These are phyloP conservation scores for Cochlearia excelsa DNA, from an alignment of 345 rosid species.

Conservation along the genomic window DNA sequence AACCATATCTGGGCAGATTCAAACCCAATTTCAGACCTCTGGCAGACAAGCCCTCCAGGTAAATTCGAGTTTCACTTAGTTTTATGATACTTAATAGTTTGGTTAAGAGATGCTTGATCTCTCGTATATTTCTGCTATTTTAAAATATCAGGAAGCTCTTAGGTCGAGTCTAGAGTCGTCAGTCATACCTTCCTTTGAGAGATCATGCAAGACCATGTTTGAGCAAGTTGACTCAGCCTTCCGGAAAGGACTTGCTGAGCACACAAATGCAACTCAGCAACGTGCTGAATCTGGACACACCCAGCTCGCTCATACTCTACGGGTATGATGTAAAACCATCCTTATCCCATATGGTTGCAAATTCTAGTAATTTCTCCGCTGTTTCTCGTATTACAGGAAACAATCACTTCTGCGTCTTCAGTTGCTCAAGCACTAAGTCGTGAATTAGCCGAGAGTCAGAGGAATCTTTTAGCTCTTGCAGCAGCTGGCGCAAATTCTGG, in stretches of 20 bases:
- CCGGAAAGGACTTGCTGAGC: conserved; percentile 75
- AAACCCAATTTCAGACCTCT: conserved; percentile 86
- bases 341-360: conserved; percentile 6
- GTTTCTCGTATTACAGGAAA: conserved; percentile 51
- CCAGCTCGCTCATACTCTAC: conserved; percentile 61
- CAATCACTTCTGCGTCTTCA: conserved; percentile 67
- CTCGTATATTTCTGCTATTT: conserved; percentile 16
- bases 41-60: conserved; percentile 42
- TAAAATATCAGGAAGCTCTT: conserved; percentile 59
- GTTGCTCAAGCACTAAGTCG: conserved; percentile 63
- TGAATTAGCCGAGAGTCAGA: conserved; percentile 75
- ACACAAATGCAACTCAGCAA: conserved; percentile 70
- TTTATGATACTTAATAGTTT: not conserved
- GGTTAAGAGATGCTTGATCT: conserved; percentile 13
- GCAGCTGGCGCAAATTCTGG: conserved; percentile 62
- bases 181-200: conserved; percentile 85
- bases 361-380: not conserved
- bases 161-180: conserved; percentile 70
- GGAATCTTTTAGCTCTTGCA: conserved; percentile 66
- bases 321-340: conserved; percentile 47
- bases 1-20: conserved; percentile 77
- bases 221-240: conserved; percentile 83
- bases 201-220: conserved; percentile 85
- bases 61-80: not conserved
- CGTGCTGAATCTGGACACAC: conserved; percentile 68